Evolutionary conservation across 2,329 filamentous ascomycete genomes (phyloP).

Genomic region (Calonectria ilicicola): DNA sequence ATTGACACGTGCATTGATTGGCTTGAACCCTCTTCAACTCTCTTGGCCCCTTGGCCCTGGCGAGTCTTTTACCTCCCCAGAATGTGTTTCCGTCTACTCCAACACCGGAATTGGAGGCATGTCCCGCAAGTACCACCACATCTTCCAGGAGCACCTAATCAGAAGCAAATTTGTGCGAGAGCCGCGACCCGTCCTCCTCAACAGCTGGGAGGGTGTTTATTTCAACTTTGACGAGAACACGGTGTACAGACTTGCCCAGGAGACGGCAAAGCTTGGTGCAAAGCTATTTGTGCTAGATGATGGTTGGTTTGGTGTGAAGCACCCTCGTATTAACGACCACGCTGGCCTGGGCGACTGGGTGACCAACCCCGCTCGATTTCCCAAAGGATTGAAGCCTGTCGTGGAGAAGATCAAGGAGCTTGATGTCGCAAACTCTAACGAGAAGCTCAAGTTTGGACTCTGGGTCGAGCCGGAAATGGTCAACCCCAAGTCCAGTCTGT

Average conservation of each 20-base stretch:
- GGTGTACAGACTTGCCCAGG: slow-evolving; percentile 65
- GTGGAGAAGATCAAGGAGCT: slow-evolving; percentile 64
- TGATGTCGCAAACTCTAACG: slow-evolving; percentile 56
- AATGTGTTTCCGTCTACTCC: slow-evolving; percentile 73
- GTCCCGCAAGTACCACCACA: slow-evolving; percentile 70
- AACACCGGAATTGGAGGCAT: slow-evolving; percentile 69
- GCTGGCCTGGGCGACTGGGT: slow-evolving; percentile 74
- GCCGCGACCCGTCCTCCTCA: slow-evolving; percentile 68
- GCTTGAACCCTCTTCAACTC: slow-evolving; percentile 70
- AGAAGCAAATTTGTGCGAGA: slow-evolving; percentile 65
- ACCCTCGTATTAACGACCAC: slow-evolving; percentile 68
- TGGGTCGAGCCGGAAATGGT: slow-evolving; percentile 80
- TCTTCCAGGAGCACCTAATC: slow-evolving; percentile 72
- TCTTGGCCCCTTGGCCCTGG: slow-evolving; percentile 68
- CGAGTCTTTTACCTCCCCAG: slow-evolving; percentile 69
- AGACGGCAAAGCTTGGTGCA: slow-evolving; percentile 70
- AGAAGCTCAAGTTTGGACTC: slow-evolving; percentile 69
- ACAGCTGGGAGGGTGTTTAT: slow-evolving; percentile 74
- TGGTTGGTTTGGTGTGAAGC: slow-evolving; percentile 73
- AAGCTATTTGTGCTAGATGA: slow-evolving; percentile 75
- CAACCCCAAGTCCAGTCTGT: slow-evolving; percentile 71
- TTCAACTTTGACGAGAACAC: slow-evolving; percentile 69
- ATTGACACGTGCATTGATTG: slow-evolving; percentile 69
- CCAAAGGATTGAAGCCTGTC: slow-evolving; percentile 64
- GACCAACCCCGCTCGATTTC: slow-evolving; percentile 69